Evolutionary conservation across 2,329 filamentous ascomycete genomes (phyloP), one percentile per base, ranked within the genome.

Genomic region (Plectosphaerella plurivora): DNA sequence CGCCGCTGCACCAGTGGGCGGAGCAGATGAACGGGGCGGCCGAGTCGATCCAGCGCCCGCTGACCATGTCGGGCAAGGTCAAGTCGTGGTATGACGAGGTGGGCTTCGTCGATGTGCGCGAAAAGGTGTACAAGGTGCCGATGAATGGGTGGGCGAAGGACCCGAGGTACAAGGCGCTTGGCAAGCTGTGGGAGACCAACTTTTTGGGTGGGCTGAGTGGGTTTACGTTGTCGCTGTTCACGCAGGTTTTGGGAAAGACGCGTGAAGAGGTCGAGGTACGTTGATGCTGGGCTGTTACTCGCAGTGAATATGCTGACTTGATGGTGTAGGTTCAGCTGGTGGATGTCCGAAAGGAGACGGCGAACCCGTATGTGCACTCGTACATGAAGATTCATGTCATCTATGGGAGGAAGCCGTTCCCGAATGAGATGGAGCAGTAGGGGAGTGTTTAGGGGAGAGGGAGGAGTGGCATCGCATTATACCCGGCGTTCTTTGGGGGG

Each of bases 71-170:
- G 15, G 59, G 61, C 4, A 59, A 60, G 24, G 62, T 74, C 10
- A 69, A 66, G 51, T 60, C 66, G 16, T 66, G 70, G 42, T 73
- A 72, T 56, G 61, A 71, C 45, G 71, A 75, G 24, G 77, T 73
- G 2, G 81, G 81, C 0, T 84, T 84, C 55, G 73, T 78, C 7
- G 77, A 83, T 50, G 72, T 84, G 12, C 70, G 75, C 28, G 72
- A 83, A 60, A 68, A 66, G 20, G 60, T 78, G 2, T 79, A 78
- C 63, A 82, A 78, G 61, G 67, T 83, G 37, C 81, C 81, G 0
- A 68, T 78, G 46, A 81, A 79, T 35, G 67, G 69, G 5, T 84
- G 81, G 82, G 69, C 81, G 1, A 75, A 73, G 56, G 68, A 77
- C 46, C 66, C 68, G 41, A 59, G 61, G 18, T 65, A 74, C 48